These are phyloP conservation scores for Delitschia confertaspora DNA, from an alignment of 495 filamentous ascomycete species.

Conservation along the genomic window DNA sequence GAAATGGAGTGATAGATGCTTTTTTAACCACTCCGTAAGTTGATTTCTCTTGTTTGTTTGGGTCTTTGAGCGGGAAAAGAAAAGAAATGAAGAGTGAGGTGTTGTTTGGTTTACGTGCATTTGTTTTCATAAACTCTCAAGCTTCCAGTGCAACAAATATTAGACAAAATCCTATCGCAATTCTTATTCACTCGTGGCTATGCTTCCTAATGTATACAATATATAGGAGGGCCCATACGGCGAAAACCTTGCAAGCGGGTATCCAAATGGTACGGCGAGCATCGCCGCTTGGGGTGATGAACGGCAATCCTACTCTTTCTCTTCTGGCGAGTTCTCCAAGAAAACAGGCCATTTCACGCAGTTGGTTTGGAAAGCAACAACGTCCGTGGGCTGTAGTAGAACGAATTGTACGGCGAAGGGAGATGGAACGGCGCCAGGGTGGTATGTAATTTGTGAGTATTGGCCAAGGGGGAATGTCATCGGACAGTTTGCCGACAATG, in stretches of 20 bases:
- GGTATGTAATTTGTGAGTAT: slow-evolving; percentile 79
- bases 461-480: slow-evolving; percentile 62
- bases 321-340: slow-evolving; percentile 43
- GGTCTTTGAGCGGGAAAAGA: neutral
- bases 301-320: slow-evolving; percentile 49
- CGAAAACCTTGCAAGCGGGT: slow-evolving; percentile 71
- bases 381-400: slow-evolving; percentile 58
- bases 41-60: neutral
- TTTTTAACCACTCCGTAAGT: slow-evolving; percentile 55
- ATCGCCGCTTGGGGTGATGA: slow-evolving; percentile 65
- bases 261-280: slow-evolving; percentile 47
- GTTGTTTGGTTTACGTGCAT: no score
- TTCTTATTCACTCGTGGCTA: neutral
- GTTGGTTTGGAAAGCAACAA: slow-evolving; percentile 69
- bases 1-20: slow-evolving; percentile 45
- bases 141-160: no score
- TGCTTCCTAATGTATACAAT: neutral
- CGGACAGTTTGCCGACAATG: slow-evolving; percentile 48
- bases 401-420: slow-evolving; percentile 42
- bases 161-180: neutral
- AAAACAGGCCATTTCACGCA: slow-evolving; percentile 79
- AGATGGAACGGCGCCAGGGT: slow-evolving; percentile 42
- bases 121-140: no score
- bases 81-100: neutral
- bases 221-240: slow-evolving; percentile 56